phyloP scores from a whole-genome alignment of 305 asterid species.

The Striga hermonthica region DNA sequence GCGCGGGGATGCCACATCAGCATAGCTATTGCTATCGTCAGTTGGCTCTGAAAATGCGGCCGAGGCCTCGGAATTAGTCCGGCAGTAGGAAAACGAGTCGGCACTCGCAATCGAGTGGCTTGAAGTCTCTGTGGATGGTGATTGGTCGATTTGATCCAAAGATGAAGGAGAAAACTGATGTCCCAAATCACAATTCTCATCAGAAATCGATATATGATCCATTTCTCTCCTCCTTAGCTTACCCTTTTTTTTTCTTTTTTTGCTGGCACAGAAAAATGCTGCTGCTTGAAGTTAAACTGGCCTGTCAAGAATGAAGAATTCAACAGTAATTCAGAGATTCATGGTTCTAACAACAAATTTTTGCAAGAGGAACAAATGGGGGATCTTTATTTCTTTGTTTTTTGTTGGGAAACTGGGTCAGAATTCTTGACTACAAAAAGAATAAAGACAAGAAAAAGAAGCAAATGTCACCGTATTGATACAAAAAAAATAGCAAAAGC shows the following conservation, averaged over 20 bases:
- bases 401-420: slow-evolving; percentile 39
- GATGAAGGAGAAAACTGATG: slow-evolving; percentile 50
- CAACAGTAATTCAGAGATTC: slow-evolving; percentile 30
- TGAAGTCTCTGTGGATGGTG: slow-evolving; percentile 40
- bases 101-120: slow-evolving; percentile 44
- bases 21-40: slow-evolving; percentile 51
- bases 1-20: slow-evolving; percentile 58
- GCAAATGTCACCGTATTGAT: too few relatives aligned
- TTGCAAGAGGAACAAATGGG: slow-evolving; percentile 3
- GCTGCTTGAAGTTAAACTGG: too few relatives aligned
- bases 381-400: neutral
- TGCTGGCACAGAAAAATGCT: too few relatives aligned
- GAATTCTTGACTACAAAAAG: too few relatives aligned
- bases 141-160: neutral
- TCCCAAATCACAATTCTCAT: slow-evolving; percentile 57
- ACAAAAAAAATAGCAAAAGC: too few relatives aligned
- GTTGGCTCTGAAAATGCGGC: slow-evolving; percentile 60
- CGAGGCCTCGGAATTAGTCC: slow-evolving; percentile 71
- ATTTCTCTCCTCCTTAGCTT: slow-evolving; percentile 29
- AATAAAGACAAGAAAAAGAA: too few relatives aligned
- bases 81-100: slow-evolving; percentile 62
- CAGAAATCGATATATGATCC: slow-evolving; percentile 47
- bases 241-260: too few relatives aligned
- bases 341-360: slow-evolving; percentile 31
- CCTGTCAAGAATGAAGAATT: neutral